phyloP scores from a whole-genome alignment of 768 basidiomycete genomes.

The Tubosaeta sp. region DNA sequence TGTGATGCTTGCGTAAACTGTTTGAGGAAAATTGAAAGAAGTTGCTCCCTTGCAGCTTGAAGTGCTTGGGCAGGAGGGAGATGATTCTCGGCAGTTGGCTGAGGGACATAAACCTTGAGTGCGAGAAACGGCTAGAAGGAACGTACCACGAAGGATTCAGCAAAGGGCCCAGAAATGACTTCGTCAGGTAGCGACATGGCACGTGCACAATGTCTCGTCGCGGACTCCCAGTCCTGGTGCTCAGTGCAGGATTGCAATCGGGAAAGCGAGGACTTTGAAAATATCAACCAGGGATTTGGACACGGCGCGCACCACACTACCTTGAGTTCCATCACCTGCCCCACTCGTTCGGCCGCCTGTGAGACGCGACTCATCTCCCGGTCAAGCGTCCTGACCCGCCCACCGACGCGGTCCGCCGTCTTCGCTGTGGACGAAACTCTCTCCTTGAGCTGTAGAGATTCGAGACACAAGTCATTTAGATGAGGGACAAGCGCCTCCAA shows the following conservation, averaged over 20 bases:
- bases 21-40: conserved; percentile 73
- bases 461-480: conserved; percentile 57
- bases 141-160: conserved; percentile 81
- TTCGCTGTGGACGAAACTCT: conserved; percentile 70
- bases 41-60: conserved; percentile 63
- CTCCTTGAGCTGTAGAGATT: conserved; percentile 49
- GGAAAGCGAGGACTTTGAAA: conserved; percentile 58
- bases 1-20: conserved; percentile 81
- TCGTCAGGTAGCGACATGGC: conserved; percentile 82
- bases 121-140: background rate
- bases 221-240: conserved; percentile 91
- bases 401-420: conserved; percentile 87
- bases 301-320: conserved; percentile 34
- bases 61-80: conserved; percentile 83
- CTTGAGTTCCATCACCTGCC: conserved; percentile 94
- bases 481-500: conserved; percentile 57
- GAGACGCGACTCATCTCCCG: conserved; percentile 90
- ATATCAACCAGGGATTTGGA: conserved; percentile 21
- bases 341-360: conserved; percentile 87
- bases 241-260: conserved; percentile 62
- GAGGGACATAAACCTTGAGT: background rate
- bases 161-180: conserved; percentile 80
- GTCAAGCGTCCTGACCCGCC: conserved; percentile 82
- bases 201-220: conserved; percentile 83
- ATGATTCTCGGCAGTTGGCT: conserved; percentile 91